Base-by-base conservation (phyloP, 768 basidiomycete genomes). In the Mycena vulgaris region DNA sequence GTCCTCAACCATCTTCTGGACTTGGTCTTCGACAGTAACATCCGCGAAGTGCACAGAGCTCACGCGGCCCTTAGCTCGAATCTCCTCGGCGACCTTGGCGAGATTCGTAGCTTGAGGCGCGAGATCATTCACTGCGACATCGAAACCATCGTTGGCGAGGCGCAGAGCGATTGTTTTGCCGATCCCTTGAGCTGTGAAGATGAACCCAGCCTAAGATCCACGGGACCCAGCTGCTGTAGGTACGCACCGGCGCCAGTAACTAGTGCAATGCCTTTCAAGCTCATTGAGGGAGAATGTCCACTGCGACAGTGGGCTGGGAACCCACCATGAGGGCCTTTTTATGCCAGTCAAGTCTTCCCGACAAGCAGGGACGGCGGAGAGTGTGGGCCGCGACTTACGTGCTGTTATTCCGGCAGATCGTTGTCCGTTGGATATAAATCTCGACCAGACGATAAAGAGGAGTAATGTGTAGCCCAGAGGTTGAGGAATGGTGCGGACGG, bases 71-170 rank as follows among this genome's bases (percentile, higher is more conserved):
- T 14, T 42, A 3, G 57, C 39, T 19, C 21, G 14, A 40, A 58
- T 45, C 14, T 58, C 57, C 1, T 40, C 37, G 14, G 28, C 40
- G 1, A 58, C 27, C 17, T 45, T 30, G 27, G 23, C 13, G 16
- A 58, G 57, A 25, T 42, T 28, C 27, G 14, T 27, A 1, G 39
- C 27, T 17, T 58, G 42, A 1, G 40, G 1, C 25, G 57, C 39
- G 17, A 58, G 17, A 25, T 58, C 57, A 27, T 58, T 58, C 5
- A 58, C 57, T 9, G 57, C 57, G 1, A 58, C 39, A 27, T 58
- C 57, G 25, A 58, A 58, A 19, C 57, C 57, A n/a, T 58, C 57
- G 25, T 42, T 39, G 19, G 57, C 57, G 17, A 58, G 57, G 10
- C 57, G 57, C 4, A 58, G 57, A 8, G 57, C 57, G 19, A 58